A percentile compares a stretch with the other conserved stretches of the same genome.
Evolutionary conservation across 2,329 filamentous ascomycete genomes (phyloP).

Genomic region (Claviceps digitariae): DNA sequence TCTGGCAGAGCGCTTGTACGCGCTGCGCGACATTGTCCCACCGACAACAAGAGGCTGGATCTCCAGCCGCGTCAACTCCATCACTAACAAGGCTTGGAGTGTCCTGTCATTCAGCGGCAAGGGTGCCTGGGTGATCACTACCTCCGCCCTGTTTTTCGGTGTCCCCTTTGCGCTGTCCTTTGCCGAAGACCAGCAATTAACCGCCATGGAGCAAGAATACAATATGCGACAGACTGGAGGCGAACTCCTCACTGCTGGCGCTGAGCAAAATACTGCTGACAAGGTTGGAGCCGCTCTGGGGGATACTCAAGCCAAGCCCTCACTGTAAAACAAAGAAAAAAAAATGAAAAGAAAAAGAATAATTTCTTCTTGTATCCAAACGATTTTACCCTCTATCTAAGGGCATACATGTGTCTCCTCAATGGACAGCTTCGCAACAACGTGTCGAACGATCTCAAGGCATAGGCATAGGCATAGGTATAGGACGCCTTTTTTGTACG

Average conservation of each 20-base stretch:
- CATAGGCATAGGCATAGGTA: not conserved
- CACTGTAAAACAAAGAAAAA: constrained; percentile 28
- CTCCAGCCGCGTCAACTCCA: constrained; percentile 44
- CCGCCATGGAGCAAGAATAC: constrained; percentile 97
- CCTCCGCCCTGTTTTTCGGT: constrained; percentile 75
- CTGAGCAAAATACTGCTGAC: constrained; percentile 31
- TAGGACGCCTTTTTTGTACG: constrained; percentile 3
- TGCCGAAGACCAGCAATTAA: constrained; percentile 89
- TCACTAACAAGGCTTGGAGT: constrained; percentile 34
- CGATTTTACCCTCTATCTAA: not conserved
- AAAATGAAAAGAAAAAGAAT: not conserved
- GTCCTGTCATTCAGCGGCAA: constrained; percentile 65
- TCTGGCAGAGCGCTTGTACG: constrained; percentile 55
- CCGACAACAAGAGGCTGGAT: constrained; percentile 58
- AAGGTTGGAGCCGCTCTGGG: constrained; percentile 37
- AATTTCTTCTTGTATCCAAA: not conserved
- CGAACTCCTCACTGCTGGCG: constrained; percentile 46
- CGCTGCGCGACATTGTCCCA: constrained; percentile 63
- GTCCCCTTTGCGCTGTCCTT: constrained; percentile 90
- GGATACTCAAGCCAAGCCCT: constrained; percentile 30
- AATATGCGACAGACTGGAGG: constrained; percentile 86
- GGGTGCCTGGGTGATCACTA: constrained; percentile 81
- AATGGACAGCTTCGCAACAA: not conserved
- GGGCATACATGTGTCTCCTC: not conserved
- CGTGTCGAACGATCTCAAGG: not conserved